Evolutionary conservation across 257 asterid species (phyloP).

Genomic region (Nicotiana attenuata): DNA sequence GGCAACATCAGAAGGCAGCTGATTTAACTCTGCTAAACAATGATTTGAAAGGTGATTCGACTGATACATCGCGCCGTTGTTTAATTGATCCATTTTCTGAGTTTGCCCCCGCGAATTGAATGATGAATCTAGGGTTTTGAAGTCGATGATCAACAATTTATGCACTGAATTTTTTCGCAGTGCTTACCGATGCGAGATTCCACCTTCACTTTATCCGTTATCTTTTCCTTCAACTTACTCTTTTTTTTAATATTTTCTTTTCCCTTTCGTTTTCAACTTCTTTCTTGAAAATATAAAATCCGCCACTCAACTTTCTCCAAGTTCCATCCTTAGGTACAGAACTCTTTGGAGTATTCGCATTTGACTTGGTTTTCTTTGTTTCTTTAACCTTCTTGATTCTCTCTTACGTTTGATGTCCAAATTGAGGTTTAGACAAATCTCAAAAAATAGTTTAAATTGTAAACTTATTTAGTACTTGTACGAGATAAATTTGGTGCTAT

Average conservation of each 20-base stretch:
- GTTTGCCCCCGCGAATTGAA: background rate
- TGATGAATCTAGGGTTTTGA: background rate
- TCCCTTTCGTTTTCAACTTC: background rate
- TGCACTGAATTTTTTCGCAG: background rate
- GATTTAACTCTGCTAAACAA: conserved; percentile 32
- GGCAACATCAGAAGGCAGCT: conserved; percentile 36
- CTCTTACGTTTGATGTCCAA: background rate
- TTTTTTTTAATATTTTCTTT: background rate
- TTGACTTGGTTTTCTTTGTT: background rate
- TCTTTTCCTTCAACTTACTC: background rate
- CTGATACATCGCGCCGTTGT: conserved; percentile 40
- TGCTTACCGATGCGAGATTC: conserved; percentile 6
- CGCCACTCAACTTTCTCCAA: background rate
- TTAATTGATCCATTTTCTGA: conserved; percentile 51
- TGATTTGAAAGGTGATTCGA: conserved; percentile 41
- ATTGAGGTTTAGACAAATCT: background rate
- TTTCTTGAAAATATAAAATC: background rate
- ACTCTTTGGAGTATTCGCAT: background rate
- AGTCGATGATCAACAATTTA: background rate
- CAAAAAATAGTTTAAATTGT: background rate
- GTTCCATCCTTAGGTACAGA: background rate
- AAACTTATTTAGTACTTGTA: background rate
- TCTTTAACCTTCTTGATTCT: background rate
- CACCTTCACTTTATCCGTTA: background rate
- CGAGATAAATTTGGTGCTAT: background rate